These are phyloP conservation scores for Neostapfia colusana DNA, from an alignment of 176 grass and related monocot species.

Conservation along the genomic window DNA sequence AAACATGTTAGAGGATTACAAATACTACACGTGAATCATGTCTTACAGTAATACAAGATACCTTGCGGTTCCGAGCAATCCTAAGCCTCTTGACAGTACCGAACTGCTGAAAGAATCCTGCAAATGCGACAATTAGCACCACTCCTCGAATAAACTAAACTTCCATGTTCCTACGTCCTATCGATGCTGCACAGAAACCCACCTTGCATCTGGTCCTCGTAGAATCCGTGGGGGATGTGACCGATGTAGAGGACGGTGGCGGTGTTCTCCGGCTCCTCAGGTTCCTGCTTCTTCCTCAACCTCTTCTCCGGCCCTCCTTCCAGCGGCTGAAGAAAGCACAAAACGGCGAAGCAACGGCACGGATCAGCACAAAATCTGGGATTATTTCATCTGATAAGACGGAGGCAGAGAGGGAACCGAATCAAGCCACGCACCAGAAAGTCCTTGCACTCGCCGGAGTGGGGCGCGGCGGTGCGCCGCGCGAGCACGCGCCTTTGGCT, in stretches of 20 bases:
- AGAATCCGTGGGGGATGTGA: slow-evolving; percentile 95
- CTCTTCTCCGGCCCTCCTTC: slow-evolving; percentile 55
- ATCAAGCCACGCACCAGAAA: slow-evolving; percentile 42
- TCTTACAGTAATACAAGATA: not conserved
- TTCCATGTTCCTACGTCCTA: not conserved
- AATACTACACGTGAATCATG: not conserved
- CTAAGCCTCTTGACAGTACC: slow-evolving; percentile 73
- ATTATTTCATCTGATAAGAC: not conserved
- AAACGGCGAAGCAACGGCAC: not conserved
- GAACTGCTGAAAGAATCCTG: slow-evolving; percentile 91
- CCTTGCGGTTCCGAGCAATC: slow-evolving; percentile 79
- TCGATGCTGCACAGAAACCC: not conserved
- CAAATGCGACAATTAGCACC: not conserved
- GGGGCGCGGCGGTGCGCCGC: slow-evolving; percentile 42
- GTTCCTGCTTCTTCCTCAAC: slow-evolving; percentile 40
- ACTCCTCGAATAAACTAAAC: not conserved
- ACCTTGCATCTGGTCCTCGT: slow-evolving; percentile 96
- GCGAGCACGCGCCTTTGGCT: slow-evolving; percentile 62
- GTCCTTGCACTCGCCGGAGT: slow-evolving; percentile 40
- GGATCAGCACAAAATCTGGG: not conserved
- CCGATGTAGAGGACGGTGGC: slow-evolving; percentile 79
- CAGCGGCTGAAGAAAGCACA: slow-evolving; percentile 53
- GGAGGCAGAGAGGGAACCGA: not conserved
- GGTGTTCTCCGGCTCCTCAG: slow-evolving; percentile 57
- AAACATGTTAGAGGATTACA: slow-evolving; percentile 23